Conservation (phyloP, 176 grass and related monocot species). For the Cymbopogon citratus region DNA sequence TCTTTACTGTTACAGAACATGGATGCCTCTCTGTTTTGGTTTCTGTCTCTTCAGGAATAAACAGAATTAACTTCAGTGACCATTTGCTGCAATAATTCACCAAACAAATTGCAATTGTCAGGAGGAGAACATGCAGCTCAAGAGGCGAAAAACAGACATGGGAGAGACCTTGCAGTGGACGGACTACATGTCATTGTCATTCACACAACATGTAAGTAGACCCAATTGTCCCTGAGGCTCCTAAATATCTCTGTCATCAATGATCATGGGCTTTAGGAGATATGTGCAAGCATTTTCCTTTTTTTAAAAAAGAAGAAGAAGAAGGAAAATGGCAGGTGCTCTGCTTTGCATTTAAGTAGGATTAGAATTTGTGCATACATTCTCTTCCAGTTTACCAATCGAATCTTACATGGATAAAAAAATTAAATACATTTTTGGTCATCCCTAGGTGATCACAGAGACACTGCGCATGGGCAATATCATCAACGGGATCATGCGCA, state of each 20-base stretch:
- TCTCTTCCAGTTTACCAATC: neutral
- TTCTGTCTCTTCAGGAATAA: neutral
- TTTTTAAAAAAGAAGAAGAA: no score
- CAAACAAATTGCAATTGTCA: conserved; percentile 19
- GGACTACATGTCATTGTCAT: conserved; percentile 83
- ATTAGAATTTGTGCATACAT: no score
- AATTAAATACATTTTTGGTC: neutral
- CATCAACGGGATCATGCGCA: conserved; percentile 94
- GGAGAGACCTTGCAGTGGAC: conserved; percentile 74
- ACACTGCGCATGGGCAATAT: conserved; percentile 86
- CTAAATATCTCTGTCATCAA: neutral
- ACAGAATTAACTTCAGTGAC: neutral
- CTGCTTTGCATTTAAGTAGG: no score
- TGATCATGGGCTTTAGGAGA: neutral
- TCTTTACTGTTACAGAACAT: conserved; percentile 32
- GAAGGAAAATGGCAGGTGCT: no score
- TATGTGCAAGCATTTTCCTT: neutral
- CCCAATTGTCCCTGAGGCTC: neutral
- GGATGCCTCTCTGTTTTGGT: neutral
- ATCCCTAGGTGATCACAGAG: conserved; percentile 55
- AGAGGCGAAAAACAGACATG: conserved; percentile 37
- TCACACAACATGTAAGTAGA: conserved; percentile 81
- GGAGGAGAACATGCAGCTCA: conserved; percentile 89
- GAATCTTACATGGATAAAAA: neutral
- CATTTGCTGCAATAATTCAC: conserved; percentile 14